Conservation (phyloP, 257 asterid species). For the Ophiorrhiza pumila region DNA sequence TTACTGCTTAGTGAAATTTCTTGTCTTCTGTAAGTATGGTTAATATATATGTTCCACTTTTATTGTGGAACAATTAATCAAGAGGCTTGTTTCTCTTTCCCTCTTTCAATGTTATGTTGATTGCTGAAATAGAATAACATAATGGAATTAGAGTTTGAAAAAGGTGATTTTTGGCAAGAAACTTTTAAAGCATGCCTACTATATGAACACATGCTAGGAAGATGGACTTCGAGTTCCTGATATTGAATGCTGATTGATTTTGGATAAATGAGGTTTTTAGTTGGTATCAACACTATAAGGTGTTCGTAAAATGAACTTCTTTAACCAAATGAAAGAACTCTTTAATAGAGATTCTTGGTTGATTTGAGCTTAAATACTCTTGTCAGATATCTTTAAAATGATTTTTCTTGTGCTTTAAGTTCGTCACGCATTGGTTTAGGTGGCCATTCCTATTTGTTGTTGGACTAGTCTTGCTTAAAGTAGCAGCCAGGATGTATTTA, state of each 20-base stretch:
- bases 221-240: slow-evolving; percentile 1
- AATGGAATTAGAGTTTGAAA: too few relatives aligned
- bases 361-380: background rate
- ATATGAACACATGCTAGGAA: background rate
- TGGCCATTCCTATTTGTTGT: background rate
- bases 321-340: background rate
- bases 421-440: too few relatives aligned
- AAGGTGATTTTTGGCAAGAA: background rate
- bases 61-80: background rate
- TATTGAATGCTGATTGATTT: background rate
- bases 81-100: background rate
- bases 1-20: background rate
- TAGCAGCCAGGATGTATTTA: background rate
- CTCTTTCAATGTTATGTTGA: background rate
- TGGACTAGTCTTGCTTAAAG: background rate
- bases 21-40: background rate
- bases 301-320: background rate
- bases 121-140: background rate
- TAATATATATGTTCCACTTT: background rate
- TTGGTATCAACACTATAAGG: background rate
- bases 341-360: background rate
- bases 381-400: background rate
- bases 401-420: background rate
- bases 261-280: background rate
- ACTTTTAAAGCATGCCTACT: background rate